A percentile compares a stretch with the other conserved stretches of the same genome.
These are phyloP conservation scores for Neonectria neomacrospora DNA, from an alignment of 2,329 filamentous ascomycete species.

Conservation along the genomic window DNA sequence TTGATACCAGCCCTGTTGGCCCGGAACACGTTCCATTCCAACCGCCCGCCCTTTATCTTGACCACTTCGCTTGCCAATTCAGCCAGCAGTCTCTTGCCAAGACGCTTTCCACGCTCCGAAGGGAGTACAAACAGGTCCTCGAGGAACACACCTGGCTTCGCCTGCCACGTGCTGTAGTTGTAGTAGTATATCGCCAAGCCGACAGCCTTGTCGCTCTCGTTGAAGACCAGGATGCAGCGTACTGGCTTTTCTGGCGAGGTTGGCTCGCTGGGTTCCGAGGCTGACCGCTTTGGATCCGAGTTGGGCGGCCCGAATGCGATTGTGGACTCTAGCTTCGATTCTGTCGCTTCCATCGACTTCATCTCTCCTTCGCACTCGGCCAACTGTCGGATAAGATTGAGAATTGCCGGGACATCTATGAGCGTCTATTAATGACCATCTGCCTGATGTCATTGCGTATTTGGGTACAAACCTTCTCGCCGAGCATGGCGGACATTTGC, in stretches of 20 bases:
- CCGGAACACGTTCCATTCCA: conserved; percentile 11
- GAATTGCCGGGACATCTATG: not conserved
- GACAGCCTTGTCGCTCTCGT: not conserved
- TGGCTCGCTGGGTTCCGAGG: not conserved
- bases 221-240: not conserved
- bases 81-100: not conserved
- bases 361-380: not conserved
- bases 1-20: conserved; percentile 1
- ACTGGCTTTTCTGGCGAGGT: not conserved
- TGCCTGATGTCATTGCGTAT: not conserved
- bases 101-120: not conserved
- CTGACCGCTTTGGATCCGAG: not conserved
- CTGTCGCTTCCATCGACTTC: not conserved
- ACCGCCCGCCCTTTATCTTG: not conserved
- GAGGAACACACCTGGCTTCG: conserved; percentile 8
- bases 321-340: not conserved
- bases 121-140: conserved; percentile 14
- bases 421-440: not conserved
- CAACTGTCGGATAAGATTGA: not conserved
- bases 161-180: conserved; percentile 14
- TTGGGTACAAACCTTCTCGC: not conserved
- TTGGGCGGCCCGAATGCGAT: not conserved
- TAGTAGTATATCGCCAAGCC: conserved; percentile 16
- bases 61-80: not conserved
- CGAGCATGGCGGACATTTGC: not conserved